Percentiles rank a stretch among this genome's conserved stretches.
Evolutionary conservation across 148 eudicot genomes (phyloP).

Genomic region (Rheum nobile): DNA sequence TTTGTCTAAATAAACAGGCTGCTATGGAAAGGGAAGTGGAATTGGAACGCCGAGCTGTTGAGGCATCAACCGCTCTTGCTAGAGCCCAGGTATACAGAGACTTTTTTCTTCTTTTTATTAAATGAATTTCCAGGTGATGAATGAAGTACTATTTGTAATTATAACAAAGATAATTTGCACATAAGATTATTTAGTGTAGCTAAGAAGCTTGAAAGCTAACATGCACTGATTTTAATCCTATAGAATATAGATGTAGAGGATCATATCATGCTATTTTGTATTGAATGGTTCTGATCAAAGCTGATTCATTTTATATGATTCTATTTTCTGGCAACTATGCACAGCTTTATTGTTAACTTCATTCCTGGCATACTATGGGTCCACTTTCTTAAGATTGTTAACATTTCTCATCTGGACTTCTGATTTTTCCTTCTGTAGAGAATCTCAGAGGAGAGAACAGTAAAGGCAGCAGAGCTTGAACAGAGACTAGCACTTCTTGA

Average conservation of each 20-base stretch:
- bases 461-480: conserved; percentile 85
- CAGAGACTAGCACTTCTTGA: conserved; percentile 93
- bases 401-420: conserved; percentile 9
- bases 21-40: conserved; percentile 98
- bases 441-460: conserved; percentile 84
- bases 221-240: background rate
- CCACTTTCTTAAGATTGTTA: background rate
- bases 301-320: background rate
- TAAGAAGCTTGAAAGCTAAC: background rate
- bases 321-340: background rate
- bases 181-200: background rate
- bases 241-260: background rate
- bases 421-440: conserved; percentile 43
- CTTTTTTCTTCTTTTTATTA: background rate
- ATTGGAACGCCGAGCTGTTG: conserved; percentile 88
- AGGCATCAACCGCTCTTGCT: conserved; percentile 86
- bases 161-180: background rate
- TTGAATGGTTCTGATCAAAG: background rate
- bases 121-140: background rate
- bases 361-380: background rate
- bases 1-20: conserved; percentile 42
- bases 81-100: conserved; percentile 62
- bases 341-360: background rate
- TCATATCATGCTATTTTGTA: background rate
- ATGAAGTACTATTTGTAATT: background rate